phyloP scores from a whole-genome alignment of 1,139 yeast species.

The Starmera stellimalicola region DNA sequence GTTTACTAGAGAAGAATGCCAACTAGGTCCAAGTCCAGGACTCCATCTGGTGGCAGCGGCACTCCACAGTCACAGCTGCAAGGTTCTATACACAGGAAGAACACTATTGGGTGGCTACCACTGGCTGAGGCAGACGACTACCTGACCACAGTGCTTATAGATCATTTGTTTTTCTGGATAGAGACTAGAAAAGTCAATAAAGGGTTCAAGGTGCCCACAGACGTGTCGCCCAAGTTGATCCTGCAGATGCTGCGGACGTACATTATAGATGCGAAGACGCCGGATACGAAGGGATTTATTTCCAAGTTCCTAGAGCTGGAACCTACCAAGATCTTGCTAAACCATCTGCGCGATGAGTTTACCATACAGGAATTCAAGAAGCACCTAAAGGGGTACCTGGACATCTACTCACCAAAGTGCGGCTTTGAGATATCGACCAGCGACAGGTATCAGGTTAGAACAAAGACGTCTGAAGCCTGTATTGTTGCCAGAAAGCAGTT shows the following conservation, averaged over 20 bases:
- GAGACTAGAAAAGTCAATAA: constrained; percentile 25
- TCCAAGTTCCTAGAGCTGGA: constrained; percentile 21
- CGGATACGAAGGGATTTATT: constrained; percentile 15
- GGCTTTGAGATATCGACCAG: constrained; percentile 35
- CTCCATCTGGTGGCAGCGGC: too few species aligned
- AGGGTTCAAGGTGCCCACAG: constrained; percentile 19
- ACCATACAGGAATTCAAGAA: constrained; percentile 24
- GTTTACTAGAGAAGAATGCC: too few species aligned
- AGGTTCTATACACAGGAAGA: too few species aligned
- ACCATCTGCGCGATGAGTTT: constrained; percentile 14
- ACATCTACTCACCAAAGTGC: constrained; percentile 26
- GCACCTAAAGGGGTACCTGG: constrained; percentile 29
- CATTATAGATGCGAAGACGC: constrained; percentile 9
- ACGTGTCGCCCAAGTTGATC: constrained; percentile 15
- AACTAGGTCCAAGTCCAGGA: too few species aligned
- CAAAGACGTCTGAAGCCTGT: constrained; percentile 27
- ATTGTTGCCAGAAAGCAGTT: constrained; percentile 27
- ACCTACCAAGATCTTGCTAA: constrained; percentile 21
- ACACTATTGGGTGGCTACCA: constrained; percentile 30
- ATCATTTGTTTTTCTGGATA: constrained; percentile 27
- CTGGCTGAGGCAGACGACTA: constrained; percentile 45
- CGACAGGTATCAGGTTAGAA: constrained; percentile 26
- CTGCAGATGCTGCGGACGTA: constrained; percentile 11
- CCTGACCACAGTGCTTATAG: constrained; percentile 27
- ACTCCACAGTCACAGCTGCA: too few species aligned